Base-by-base conservation (phyloP, 2,329 filamentous ascomycete species). In the Epicoccum sorghinum region DNA sequence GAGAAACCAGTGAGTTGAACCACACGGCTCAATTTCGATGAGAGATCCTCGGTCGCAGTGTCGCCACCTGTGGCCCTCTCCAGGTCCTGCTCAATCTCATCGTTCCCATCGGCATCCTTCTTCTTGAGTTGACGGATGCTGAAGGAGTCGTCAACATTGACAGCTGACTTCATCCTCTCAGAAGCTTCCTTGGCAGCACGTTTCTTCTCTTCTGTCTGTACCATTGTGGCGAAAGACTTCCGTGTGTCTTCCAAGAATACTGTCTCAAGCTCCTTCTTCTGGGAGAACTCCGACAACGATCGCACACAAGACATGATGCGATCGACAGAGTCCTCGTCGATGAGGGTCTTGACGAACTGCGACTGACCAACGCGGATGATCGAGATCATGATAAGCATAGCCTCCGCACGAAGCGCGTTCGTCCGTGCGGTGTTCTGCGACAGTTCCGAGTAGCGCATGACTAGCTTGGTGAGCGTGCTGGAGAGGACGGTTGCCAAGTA, bases 371-470 rank as follows among this genome's bases (percentile, higher is more conserved):
- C 95, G 44, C 95, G 92, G 63, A 99, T 91, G 64, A 99, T 96
- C 4, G 95, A 98, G 66, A 99, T 96, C 93, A 98, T 96, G 73
- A 99, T 98, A 47, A 99, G 84, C 95, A 99, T 99, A 39, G 95
- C 95, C 77, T 99, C 95, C 3, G 95, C 95, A 44, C 91, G 89
- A 24, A 99, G 84, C 27, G 93, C 93, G 67, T 99, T 99, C 27
- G 93, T 98, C 35, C 95, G 89, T 38, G 90, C 90, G 38, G 83
- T 78, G 67, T 97, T 93, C 23, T 89, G 81, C 1, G 93, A 97
- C 56, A 98, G 93, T 72, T 98, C 93, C 2, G 91, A 89, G 74
- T 98, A 92, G 47, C 95, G 90, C 92, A 99, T 96, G 45, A 99
- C 95, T 49, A 99, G 84, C 79, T 99, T 99, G 13, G 95, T 96